Conservation (phyloP, 2,329 filamentous ascomycete species). For the Alternaria burnsii region DNA sequence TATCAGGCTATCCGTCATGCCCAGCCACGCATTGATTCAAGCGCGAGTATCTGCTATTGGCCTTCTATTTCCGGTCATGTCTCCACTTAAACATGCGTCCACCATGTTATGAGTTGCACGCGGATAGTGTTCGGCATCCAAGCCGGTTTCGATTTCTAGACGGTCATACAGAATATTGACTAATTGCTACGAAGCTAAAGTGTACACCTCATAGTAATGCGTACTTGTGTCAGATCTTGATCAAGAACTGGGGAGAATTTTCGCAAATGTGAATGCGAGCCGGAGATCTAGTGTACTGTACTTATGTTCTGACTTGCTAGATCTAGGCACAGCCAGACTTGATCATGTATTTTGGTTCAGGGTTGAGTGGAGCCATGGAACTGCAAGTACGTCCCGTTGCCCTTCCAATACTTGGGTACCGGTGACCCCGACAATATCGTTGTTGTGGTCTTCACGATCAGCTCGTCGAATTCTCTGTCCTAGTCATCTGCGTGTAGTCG, state of each 20-base stretch:
- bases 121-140: neutral
- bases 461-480: neutral
- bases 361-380: neutral
- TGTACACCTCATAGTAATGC: neutral
- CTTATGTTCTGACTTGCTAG: neutral
- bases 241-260: neutral
- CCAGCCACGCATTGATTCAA: neutral
- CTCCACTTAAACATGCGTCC: neutral
- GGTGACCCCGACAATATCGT: neutral
- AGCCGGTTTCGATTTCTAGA: neutral
- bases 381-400: neutral
- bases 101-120: neutral
- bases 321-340: neutral
- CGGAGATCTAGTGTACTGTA: neutral
- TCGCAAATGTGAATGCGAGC: neutral
- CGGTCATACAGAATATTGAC: neutral
- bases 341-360: slow-evolving; percentile 1
- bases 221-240: neutral
- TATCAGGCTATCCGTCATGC: neutral
- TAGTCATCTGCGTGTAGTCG: neutral
- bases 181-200: neutral
- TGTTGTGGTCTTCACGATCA: neutral
- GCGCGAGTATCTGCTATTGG: neutral
- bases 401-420: neutral
- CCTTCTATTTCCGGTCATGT: neutral